Evolutionary conservation across 148 eudicot genomes (phyloP), one percentile per base, ranked within the genome.

Genomic region (Vaccinium vitisidaea): DNA sequence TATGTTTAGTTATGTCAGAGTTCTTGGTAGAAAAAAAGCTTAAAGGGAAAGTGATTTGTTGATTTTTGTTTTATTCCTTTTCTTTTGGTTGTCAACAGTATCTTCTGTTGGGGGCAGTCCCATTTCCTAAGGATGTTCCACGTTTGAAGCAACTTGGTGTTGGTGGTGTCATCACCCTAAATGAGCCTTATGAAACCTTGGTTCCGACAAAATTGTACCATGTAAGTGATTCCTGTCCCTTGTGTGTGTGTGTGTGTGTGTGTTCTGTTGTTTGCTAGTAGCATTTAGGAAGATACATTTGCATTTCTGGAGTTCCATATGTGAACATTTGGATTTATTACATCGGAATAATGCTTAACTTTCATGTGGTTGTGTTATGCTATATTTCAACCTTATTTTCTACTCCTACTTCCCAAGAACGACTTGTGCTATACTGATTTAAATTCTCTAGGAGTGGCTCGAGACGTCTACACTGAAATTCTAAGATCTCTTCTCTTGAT

Each of bases 171-270:
- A 91, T 94, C 81, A 94, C 98, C 30, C 94, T 94, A 27, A 94
- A 90, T 71, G 98, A 94, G 85, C 94, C 94, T 1, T 94, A 90
- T 86, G 98, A 94, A 87, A 94, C 98, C 25, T 84, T 94, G 90
- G 98, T 94, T 77, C 88, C 93, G 1, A 77, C 95, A 50, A 88
- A 93, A 0, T 79, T 94, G 84, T 94, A 94, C 84, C 59, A 89
- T 86, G 98, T 94, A 23, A 89, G 92, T 88, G 78, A n/a, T 75
- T 84, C 75, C 67, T 56, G 12, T 6, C 54, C 21, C 21, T 81
- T 3, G 53, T 59, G 73, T 30, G 58, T 36, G 9, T 16, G 13
- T 16, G 13, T 32, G 1, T 80, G 30, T 43, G 43, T 80, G 13
- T 27, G 27, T 36, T 36, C 67, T 9, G 49, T 14, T 46, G 48